phyloP scores from a whole-genome alignment of 2,329 filamentous ascomycete genomes.

The Colletotrichum magnum region DNA sequence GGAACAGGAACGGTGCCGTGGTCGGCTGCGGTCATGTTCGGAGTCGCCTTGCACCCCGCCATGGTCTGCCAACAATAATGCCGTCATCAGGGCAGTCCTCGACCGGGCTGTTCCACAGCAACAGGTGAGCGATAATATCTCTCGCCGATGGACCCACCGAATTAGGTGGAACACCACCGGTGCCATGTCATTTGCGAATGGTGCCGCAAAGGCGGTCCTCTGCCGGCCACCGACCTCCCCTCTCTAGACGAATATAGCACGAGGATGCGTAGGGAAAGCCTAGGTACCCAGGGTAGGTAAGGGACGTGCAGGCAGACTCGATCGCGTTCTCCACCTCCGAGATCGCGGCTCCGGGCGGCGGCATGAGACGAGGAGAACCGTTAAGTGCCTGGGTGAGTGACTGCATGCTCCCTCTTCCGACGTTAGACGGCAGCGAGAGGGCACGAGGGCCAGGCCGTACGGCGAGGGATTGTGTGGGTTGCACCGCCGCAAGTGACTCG shows the following conservation, averaged over 20 bases:
- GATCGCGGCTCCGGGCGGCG: conserved; percentile 37
- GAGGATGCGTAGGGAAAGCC: conserved; percentile 9
- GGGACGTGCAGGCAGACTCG: conserved; percentile 34
- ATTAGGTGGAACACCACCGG: conserved; percentile 24
- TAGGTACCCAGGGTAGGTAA: conserved; percentile 5
- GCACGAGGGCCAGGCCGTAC: conserved; percentile 8
- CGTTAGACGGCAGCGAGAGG: conserved; percentile 8
- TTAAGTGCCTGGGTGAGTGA: conserved; percentile 16
- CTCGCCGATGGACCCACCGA: conserved; percentile 23
- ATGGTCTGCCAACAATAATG: conserved; percentile 25
- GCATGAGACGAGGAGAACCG: conserved; percentile 26
- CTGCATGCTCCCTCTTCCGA: conserved; percentile 13
- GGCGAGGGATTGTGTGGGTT: conserved; percentile 23
- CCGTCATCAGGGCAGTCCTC: conserved; percentile 31
- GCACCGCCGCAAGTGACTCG: conserved; percentile 19
- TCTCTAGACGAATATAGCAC: neutral
- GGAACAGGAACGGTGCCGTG: neutral
- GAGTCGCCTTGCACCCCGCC: conserved; percentile 30
- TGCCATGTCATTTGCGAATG: conserved; percentile 23
- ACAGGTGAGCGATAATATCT: conserved; percentile 25
- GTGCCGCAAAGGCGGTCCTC: conserved; percentile 20
- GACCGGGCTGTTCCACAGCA: conserved; percentile 8
- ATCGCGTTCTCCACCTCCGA: conserved; percentile 35
- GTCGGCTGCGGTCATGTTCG: conserved; percentile 18
- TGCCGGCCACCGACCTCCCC: conserved; percentile 1